phyloP scores from a whole-genome alignment of 306 rosid genomes.

The Potentilla sterilis region DNA sequence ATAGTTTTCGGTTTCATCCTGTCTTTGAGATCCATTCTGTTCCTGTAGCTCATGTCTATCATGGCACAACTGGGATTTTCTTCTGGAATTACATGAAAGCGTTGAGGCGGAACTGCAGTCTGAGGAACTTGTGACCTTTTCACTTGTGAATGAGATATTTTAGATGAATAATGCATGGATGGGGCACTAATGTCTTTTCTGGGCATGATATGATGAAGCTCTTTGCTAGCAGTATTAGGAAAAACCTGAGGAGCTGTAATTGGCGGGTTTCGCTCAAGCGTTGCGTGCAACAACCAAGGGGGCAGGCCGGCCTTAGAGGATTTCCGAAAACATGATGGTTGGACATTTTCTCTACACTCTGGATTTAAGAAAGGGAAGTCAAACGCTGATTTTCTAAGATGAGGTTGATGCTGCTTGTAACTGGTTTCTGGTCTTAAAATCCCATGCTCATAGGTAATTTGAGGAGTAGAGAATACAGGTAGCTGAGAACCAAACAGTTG shows the following conservation, averaged over 20 bases:
- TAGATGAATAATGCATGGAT: constrained; percentile 39
- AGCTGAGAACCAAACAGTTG: constrained; percentile 43
- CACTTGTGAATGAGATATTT: constrained; percentile 42
- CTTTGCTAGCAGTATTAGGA: constrained; percentile 32
- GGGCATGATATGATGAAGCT: constrained; percentile 48
- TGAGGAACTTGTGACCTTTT: constrained; percentile 36
- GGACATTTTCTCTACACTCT: constrained; percentile 43
- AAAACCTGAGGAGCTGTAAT: constrained; percentile 40
- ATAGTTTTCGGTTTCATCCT: constrained; percentile 48
- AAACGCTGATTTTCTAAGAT: constrained; percentile 41
- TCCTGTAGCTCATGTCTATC: constrained; percentile 32
- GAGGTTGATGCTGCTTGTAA: constrained; percentile 45
- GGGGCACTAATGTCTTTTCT: constrained; percentile 42
- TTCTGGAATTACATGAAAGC: constrained; percentile 35
- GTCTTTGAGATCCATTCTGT: constrained; percentile 38
- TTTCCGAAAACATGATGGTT: constrained; percentile 50
- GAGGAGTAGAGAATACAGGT: constrained; percentile 36
- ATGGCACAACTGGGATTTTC: constrained; percentile 33
- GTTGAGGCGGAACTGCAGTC: constrained; percentile 43
- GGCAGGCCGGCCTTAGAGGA: constrained; percentile 42
- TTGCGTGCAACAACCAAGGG: constrained; percentile 57
- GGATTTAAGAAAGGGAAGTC: constrained; percentile 72
- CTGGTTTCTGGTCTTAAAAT: constrained; percentile 43
- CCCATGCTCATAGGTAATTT: constrained; percentile 32
- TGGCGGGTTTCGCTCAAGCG: constrained; percentile 44